Conservation (phyloP, 805 yeast genomes). For the Candida boleticola region DNA sequence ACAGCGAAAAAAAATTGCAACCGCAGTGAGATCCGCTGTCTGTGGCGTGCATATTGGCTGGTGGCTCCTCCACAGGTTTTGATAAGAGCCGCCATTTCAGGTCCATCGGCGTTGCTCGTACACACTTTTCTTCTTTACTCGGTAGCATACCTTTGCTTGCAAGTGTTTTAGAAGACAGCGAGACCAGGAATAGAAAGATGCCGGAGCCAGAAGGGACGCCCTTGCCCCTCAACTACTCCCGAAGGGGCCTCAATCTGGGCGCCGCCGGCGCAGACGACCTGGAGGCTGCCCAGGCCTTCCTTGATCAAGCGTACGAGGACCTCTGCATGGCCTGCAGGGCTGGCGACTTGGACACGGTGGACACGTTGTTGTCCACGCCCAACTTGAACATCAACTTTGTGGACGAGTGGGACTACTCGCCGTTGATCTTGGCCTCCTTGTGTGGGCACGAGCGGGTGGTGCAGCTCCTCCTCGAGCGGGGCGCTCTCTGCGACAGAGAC, state of each 20-base stretch:
- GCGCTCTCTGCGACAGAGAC: constrained; percentile 78
- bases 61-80: too few relatives aligned
- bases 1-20: too few relatives aligned
- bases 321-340: constrained; percentile 65
- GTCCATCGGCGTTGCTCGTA: too few relatives aligned
- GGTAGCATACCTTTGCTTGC: too few relatives aligned
- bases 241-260: neutral
- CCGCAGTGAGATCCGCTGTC: too few relatives aligned
- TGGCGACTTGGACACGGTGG: constrained; percentile 68
- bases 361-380: constrained; percentile 47
- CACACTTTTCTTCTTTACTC: too few relatives aligned
- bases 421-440: constrained; percentile 66
- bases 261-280: neutral
- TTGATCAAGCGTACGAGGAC: constrained; percentile 21
- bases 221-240: neutral
- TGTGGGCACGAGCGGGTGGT: constrained; percentile 75
- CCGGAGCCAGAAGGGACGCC: neutral
- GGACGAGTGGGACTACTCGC: constrained; percentile 75
- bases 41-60: too few relatives aligned
- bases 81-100: too few relatives aligned
- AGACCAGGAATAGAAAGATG: too few relatives aligned
- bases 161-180: too few relatives aligned
- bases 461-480: constrained; percentile 53
- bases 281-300: constrained; percentile 28
- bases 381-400: constrained; percentile 44